A percentile compares a stretch with the other conserved stretches of the same genome.
These are phyloP conservation scores for Anastatica hierochuntica DNA, from an alignment of 345 rosid species.

Conservation along the genomic window DNA sequence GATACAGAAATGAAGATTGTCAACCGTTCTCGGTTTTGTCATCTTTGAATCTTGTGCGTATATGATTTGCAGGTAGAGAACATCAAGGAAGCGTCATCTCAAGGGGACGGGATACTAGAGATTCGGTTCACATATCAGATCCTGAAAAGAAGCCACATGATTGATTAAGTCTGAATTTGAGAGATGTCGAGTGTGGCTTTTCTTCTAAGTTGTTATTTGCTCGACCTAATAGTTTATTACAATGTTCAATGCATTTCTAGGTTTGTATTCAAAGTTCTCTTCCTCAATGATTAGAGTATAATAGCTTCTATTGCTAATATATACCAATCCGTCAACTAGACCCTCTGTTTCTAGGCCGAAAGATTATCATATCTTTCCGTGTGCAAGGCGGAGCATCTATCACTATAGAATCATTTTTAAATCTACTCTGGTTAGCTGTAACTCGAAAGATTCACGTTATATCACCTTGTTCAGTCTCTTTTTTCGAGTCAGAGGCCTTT, in stretches of 20 bases:
- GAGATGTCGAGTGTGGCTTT: background rate
- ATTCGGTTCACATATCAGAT: slow-evolving; percentile 33
- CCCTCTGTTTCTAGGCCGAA: background rate
- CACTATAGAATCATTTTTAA: slow-evolving; percentile 4
- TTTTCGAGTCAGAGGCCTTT: slow-evolving; percentile 1
- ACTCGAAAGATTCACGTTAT: background rate
- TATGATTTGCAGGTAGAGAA: slow-evolving; percentile 32
- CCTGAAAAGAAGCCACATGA: slow-evolving; percentile 38
- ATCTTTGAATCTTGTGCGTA: background rate
- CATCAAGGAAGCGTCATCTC: slow-evolving; percentile 30
- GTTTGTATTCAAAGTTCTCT: slow-evolving; percentile 6
- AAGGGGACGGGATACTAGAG: slow-evolving; percentile 36
- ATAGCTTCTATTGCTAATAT: slow-evolving; percentile 7
- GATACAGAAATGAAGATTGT: background rate
- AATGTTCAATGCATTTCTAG: slow-evolving; percentile 1
- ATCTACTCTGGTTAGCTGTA: background rate
- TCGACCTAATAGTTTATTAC: background rate
- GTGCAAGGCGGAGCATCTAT: background rate
- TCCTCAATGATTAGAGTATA: slow-evolving; percentile 6
- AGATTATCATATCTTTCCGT: no score
- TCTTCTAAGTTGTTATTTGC: slow-evolving; percentile 5
- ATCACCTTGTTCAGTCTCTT: slow-evolving; percentile 12
- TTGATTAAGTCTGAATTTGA: slow-evolving; percentile 26
- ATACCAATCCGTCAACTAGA: slow-evolving; percentile 7
- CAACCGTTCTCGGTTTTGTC: background rate